phyloP scores from a whole-genome alignment of 202 grass and related monocot genomes.

The Schoenoplectus tabernaemontani region DNA sequence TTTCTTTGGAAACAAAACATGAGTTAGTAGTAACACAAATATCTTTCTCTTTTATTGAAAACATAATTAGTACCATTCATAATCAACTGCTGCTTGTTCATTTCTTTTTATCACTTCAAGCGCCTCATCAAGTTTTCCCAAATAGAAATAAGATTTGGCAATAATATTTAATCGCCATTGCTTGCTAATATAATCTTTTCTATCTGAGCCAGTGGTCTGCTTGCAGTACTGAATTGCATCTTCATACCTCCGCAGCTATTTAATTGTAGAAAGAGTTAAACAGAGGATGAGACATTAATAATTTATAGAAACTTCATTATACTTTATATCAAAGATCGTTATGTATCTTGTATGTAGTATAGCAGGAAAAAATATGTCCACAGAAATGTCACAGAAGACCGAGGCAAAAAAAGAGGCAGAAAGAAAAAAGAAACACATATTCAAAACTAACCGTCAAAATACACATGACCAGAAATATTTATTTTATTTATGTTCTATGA shows the following conservation, averaged over 20 bases:
- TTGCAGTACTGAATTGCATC: constrained; percentile 72
- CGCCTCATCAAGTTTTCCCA: constrained; percentile 79
- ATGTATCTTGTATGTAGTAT: background rate
- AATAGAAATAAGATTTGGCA: constrained; percentile 80
- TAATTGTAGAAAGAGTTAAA: constrained; percentile 19
- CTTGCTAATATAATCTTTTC: constrained; percentile 44
- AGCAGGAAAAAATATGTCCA: background rate
- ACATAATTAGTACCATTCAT: constrained; percentile 36
- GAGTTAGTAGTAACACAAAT: too few relatives aligned
- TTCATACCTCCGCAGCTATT: constrained; percentile 67
- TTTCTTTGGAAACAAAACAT: too few relatives aligned
- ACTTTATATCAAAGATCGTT: background rate
- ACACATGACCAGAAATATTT: too few relatives aligned
- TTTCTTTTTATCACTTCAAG: constrained; percentile 58
- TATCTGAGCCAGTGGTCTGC: constrained; percentile 40
- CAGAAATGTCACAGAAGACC: background rate
- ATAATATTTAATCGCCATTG: constrained; percentile 61
- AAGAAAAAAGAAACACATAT: background rate
- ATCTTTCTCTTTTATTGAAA: too few relatives aligned
- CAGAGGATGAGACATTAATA: background rate
- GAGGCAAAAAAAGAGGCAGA: background rate
- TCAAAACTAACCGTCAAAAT: constrained; percentile 17
- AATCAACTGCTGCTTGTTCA: constrained; percentile 35
- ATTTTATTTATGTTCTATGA: too few relatives aligned
- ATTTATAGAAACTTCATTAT: background rate